Conservation (phyloP, 768 basidiomycete species). For the Lentinus brumalis region DNA sequence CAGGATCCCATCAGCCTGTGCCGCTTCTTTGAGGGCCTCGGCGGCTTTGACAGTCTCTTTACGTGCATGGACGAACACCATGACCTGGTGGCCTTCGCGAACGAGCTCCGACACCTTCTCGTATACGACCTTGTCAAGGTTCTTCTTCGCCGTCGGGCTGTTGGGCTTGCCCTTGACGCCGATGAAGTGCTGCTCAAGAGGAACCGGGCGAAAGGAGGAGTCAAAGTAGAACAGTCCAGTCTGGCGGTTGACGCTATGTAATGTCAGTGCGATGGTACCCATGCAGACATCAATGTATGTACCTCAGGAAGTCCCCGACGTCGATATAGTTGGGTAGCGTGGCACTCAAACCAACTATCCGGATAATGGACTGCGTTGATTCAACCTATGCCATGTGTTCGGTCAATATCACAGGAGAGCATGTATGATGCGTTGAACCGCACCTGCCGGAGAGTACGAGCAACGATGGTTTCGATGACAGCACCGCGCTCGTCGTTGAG, state of each 20-base stretch:
- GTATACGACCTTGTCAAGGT: constrained; percentile 86
- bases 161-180: constrained; percentile 89
- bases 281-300: background rate
- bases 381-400: constrained; percentile 65
- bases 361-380: constrained; percentile 92
- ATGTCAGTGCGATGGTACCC: background rate
- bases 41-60: constrained; percentile 98
- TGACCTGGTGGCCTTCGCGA: constrained; percentile 92
- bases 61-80: constrained; percentile 98
- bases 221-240: constrained; percentile 97
- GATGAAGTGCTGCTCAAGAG: constrained; percentile 95
- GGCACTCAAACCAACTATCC: constrained; percentile 94
- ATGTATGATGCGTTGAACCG: too few relatives aligned
- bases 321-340: constrained; percentile 97
- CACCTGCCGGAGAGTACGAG: constrained; percentile 89
- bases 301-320: constrained; percentile 94
- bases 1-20: constrained; percentile 64
- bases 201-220: constrained; percentile 94
- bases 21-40: constrained; percentile 74
- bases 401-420: too few relatives aligned
- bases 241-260: constrained; percentile 74
- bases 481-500: constrained; percentile 98
- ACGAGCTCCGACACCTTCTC: constrained; percentile 90
- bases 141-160: constrained; percentile 70
- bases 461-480: constrained; percentile 97